A percentile compares a stretch with the other conserved stretches of the same genome.
Conservation (phyloP, 129 eudicot genomes). For the Dittrichia graveolens region DNA sequence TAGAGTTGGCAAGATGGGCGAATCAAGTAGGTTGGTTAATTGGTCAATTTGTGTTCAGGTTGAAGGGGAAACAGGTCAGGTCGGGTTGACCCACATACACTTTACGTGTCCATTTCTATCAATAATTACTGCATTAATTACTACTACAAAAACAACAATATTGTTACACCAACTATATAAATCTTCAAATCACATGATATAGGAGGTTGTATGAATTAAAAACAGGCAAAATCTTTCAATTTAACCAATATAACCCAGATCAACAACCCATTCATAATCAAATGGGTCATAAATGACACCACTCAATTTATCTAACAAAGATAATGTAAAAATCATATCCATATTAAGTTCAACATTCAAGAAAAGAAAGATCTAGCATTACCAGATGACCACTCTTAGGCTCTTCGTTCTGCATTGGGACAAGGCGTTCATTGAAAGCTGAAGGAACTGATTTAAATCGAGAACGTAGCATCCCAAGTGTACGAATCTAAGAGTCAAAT, state of each 20-base stretch:
- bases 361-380: constrained; percentile 5
- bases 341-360: not conserved
- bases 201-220: not conserved
- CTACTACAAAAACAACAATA: constrained; percentile 1
- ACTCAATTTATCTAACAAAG: constrained; percentile 9
- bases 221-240: not conserved
- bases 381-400: constrained; percentile 50
- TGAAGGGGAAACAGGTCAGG: no score
- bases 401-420: constrained; percentile 56
- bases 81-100: no score
- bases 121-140: not conserved
- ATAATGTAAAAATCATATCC: not conserved
- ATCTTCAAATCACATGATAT: not conserved
- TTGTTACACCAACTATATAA: not conserved
- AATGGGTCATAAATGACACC: not conserved
- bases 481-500: constrained; percentile 65
- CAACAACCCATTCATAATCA: not conserved
- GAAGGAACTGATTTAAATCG: constrained; percentile 90
- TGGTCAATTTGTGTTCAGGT: no score
- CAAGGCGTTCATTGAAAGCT: constrained; percentile 88
- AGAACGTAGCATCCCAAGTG: constrained; percentile 98
- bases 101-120: not conserved
- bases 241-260: not conserved
- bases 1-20: no score
- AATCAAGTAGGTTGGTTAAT: no score